Conservation (phyloP, 2,329 filamentous ascomycete species). For the Penicillium sclerotigenum region DNA sequence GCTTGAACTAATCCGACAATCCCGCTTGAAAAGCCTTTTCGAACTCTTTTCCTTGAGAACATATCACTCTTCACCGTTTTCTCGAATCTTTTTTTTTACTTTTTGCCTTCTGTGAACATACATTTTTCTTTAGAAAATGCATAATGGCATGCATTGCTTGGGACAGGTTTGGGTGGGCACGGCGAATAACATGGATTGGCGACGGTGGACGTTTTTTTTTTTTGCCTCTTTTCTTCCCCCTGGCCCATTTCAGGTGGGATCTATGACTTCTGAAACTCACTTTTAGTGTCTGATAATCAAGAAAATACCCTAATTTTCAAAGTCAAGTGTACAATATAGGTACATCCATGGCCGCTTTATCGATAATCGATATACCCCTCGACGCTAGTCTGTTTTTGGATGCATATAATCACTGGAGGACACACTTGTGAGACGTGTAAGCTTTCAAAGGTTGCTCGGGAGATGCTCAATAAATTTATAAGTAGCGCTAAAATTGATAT, state of each 20-base stretch:
- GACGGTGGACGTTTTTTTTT: constrained; percentile 17
- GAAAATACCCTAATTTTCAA: constrained; percentile 1
- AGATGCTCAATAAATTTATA: background rate
- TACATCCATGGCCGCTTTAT: background rate
- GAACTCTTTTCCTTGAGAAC: constrained; percentile 2
- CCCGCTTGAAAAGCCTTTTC: constrained; percentile 1
- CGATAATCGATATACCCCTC: background rate
- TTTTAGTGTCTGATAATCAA: constrained; percentile 13
- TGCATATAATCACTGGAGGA: background rate
- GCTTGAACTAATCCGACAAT: constrained; percentile 1
- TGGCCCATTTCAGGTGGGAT: constrained; percentile 9
- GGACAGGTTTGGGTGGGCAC: constrained; percentile 23
- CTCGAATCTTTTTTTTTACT: constrained; percentile 8
- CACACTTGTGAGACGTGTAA: background rate
- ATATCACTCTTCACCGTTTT: constrained; percentile 6
- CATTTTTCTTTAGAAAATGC: constrained; percentile 30
- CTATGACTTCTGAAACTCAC: constrained; percentile 11
- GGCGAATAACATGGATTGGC: constrained; percentile 28
- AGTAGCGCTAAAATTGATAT: background rate
- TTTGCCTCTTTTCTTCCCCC: constrained; percentile 7
- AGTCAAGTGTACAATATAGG: background rate
- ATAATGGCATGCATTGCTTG: constrained; percentile 31
- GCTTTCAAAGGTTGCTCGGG: background rate
- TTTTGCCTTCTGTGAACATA: constrained; percentile 26
- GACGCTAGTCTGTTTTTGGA: background rate